Evolutionary conservation across 2,329 filamentous ascomycete species (phyloP), one percentile per base, ranked within the genome.

Genomic region (Hymenoscyphus salicellus): DNA sequence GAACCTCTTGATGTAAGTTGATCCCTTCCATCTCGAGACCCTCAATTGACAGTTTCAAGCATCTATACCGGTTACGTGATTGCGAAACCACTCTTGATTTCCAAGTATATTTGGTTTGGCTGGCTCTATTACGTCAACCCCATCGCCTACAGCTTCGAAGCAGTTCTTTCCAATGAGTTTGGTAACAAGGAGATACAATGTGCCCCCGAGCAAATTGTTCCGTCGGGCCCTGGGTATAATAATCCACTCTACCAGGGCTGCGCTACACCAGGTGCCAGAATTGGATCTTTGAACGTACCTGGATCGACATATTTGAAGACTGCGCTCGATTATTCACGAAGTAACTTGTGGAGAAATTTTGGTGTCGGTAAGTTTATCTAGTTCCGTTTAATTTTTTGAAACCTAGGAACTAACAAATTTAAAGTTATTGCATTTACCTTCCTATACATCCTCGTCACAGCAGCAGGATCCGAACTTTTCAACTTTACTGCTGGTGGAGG

Each of bases 371-470:
- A 64, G 67, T 63, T 38, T 17, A 33, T 2, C 10, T 28, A 30
- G 5, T 8, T 17, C 57, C 26, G n/a, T n/a, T n/a, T n/a, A n/a
- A n/a, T n/a, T n/a, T n/a, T 49, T 20, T 26, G n/a, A 23, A 26
- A 10, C 4, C 43, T 11, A 20, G 8, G 20, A 52, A 52, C 46
- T 52, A 11, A 52, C 20, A 26, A 26, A 43, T n/a, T 30, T 55
- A 1, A 58, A 66, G 77, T 95, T 1, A 86, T 93, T 69, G 91
- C 89, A 0, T 95, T 92, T 69, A 84, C 86, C 0, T 80, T 91
- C 0, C 82, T 92, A 5, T 96, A 94, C 72, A 84, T 96, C 14
- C 69, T 88, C 11, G 77, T 94, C 33, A 94, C 91, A 0, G 83
- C 89, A 5, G 69, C 90, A 26, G 89, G 88, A 0, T 87, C 89